phyloP scores from a whole-genome alignment of 176 grass and related monocot genomes.

The Carex pumila region DNA sequence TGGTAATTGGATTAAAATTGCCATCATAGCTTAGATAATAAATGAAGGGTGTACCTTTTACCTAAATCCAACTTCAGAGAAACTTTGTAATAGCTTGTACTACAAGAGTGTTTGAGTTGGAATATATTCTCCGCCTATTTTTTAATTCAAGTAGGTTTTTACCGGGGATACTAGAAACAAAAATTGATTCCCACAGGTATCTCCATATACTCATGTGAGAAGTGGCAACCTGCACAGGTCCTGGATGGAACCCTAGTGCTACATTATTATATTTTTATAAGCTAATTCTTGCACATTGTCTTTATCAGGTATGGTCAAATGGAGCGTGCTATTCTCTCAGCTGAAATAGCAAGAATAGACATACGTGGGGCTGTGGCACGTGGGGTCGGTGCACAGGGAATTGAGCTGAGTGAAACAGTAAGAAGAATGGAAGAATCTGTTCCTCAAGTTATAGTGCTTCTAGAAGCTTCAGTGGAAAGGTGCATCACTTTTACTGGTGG shows the following conservation, averaged over 20 bases:
- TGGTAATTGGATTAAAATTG: background rate
- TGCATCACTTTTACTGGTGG: slow-evolving; percentile 93
- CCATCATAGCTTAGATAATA: background rate
- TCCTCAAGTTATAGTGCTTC: slow-evolving; percentile 76
- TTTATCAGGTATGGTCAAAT: slow-evolving; percentile 85
- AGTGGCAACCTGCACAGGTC: background rate
- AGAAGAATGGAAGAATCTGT: slow-evolving; percentile 98
- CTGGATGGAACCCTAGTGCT: background rate
- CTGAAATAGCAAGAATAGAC: slow-evolving; percentile 72
- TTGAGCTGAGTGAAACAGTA: slow-evolving; percentile 97
- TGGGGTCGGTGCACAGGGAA: slow-evolving; percentile 89
- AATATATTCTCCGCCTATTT: background rate
- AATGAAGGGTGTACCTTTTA: background rate
- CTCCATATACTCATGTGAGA: background rate
- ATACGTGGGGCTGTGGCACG: slow-evolving; percentile 83
- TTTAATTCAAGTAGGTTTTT: background rate
- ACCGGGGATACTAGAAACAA: background rate
- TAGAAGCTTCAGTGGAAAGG: slow-evolving; percentile 95
- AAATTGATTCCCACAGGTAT: background rate
- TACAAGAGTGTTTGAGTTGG: background rate
- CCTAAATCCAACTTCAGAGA: background rate
- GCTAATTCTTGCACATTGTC: background rate
- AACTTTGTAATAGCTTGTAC: background rate
- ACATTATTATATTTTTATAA: background rate
- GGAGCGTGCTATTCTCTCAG: slow-evolving; percentile 86